Percentiles rank a stretch among this genome's conserved stretches.
Evolutionary conservation across 345 rosid genomes (phyloP).

Genomic region (Microcos paniculata): DNA sequence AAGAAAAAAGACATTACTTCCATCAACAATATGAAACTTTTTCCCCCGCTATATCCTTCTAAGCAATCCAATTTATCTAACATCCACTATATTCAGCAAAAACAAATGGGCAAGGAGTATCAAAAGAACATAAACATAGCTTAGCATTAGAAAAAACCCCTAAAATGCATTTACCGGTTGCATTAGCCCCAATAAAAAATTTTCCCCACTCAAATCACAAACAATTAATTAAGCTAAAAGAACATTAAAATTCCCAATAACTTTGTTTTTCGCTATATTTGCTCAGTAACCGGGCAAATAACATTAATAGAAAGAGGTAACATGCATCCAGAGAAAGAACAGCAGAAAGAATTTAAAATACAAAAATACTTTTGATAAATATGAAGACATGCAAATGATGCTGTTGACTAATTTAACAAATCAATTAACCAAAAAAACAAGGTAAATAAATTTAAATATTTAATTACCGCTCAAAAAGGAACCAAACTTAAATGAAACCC

Average conservation of each 20-base stretch:
- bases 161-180: neutral
- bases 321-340: neutral
- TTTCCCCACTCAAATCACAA: neutral
- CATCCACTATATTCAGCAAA: neutral
- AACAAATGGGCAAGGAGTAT: neutral
- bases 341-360: neutral
- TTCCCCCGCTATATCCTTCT: neutral
- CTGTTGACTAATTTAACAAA: neutral
- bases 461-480: slow-evolving; percentile 10
- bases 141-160: neutral
- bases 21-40: neutral
- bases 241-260: neutral
- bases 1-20: slow-evolving; percentile 9
- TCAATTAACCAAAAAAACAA: neutral
- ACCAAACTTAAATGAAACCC: neutral
- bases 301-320: neutral
- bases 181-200: neutral
- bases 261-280: neutral
- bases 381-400: slow-evolving; percentile 7
- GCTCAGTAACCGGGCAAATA: neutral
- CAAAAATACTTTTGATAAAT: neutral
- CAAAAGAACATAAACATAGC: neutral
- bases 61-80: slow-evolving; percentile 3
- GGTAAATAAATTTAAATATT: neutral
- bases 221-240: neutral